Evolutionary conservation across 805 yeast species (phyloP), one percentile per base, ranked within the genome.

Genomic region (Candida silvicultrix): DNA sequence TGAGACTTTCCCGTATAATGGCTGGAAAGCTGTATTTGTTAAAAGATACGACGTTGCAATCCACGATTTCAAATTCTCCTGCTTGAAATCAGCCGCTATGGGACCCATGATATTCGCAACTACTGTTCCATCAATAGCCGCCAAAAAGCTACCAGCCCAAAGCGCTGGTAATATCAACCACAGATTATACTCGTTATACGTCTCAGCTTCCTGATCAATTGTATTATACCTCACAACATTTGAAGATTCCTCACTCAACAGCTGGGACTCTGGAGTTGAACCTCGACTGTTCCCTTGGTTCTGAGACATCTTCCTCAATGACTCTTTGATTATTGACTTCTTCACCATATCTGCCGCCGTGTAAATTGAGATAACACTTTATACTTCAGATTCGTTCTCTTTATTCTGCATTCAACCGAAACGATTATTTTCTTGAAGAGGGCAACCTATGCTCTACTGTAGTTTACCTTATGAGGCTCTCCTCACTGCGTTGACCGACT

Each of bases 11-110:
- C 90, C 90, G 47, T 78, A 81, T 25, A 84, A 59, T 2, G 88
- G 89, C 63, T 83, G 89, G 59, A 82, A 80, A 2, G 85, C 84
- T 4, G 85, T 75, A 52, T 80, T 81, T 2, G 89, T 80, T 21
- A 85, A 64, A 34, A 85, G 64, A 43, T 81, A 79, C 1, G 85
- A 75, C 0, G 88, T 78, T 3, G 88, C 88, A 4, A 83, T 81
- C 89, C 89, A 83, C 3, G 79, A 64, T 14, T 77, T 61, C 29
- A 69, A 55, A 14, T 70, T 67, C 38, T 78, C 66, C 38, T 74
- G 77, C 37, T 77, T 59, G 56, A 81, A 68, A 18, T 78, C 78
- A 7, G 80, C 73, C 15, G 83, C 83, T 38, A 80, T 80, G 15
- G 71, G 67, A 40, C 73, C 70, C 53, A 80, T 63, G 16, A 79